These are phyloP conservation scores for Borealophlyctis nickersoniae DNA, from an alignment of 192 early-diverging fungal genomes.

Conservation along the genomic window DNA sequence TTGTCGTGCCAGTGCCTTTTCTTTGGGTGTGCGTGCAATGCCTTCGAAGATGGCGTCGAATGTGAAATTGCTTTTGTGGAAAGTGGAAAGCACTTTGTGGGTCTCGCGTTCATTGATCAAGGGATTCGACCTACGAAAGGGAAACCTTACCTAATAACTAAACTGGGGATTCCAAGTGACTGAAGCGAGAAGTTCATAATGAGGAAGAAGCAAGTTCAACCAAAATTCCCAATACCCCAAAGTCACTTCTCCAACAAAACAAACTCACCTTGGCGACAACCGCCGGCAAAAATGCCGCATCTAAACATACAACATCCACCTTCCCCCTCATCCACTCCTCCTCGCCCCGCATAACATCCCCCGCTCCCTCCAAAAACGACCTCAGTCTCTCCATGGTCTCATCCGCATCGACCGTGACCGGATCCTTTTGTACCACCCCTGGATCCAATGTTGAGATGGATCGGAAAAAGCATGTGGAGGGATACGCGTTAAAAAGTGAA, in stretches of 20 bases:
- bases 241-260: too few relatives aligned
- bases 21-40: constrained; percentile 11
- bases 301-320: constrained; percentile 37
- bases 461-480: constrained; percentile 1
- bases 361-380: constrained; percentile 19
- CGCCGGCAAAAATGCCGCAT: constrained; percentile 40
- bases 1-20: constrained; percentile 18
- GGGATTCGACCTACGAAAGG: too few relatives aligned
- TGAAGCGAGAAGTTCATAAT: too few relatives aligned
- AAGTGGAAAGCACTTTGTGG: constrained; percentile 23
- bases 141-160: too few relatives aligned
- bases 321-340: constrained; percentile 26
- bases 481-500: constrained; percentile 23
- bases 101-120: too few relatives aligned
- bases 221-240: too few relatives aligned
- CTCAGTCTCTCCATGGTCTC: constrained; percentile 21
- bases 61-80: constrained; percentile 49
- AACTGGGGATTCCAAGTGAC: too few relatives aligned
- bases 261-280: constrained; percentile 31
- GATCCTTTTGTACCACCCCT: constrained; percentile 40
- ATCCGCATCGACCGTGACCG: constrained; percentile 43
- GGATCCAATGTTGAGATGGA: constrained; percentile 27
- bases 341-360: constrained; percentile 24
- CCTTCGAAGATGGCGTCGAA: constrained; percentile 48
- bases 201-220: too few relatives aligned